These are phyloP conservation scores for Lindgomyces ingoldianus DNA, from an alignment of 495 filamentous ascomycete genomes.

Conservation along the genomic window DNA sequence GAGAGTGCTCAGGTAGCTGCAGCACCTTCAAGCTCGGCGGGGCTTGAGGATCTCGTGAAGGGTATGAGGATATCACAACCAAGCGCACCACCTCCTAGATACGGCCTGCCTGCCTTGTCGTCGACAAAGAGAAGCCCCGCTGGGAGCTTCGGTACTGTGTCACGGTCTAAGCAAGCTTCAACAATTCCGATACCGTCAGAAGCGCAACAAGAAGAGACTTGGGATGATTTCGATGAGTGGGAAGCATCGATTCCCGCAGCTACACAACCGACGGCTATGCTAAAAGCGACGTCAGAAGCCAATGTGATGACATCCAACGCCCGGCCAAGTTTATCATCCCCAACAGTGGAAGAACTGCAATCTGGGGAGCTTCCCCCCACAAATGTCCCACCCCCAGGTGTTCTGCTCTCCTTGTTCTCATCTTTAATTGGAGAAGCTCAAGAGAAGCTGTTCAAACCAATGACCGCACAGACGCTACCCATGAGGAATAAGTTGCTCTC, in stretches of 20 bases:
- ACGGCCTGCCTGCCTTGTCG: neutral
- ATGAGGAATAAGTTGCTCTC: conserved; percentile 58
- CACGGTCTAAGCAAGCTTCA: conserved; percentile 2
- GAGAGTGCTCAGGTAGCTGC: neutral
- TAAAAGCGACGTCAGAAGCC: neutral
- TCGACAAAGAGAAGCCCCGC: conserved; percentile 8
- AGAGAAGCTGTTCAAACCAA: conserved; percentile 42
- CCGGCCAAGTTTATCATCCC: conserved; percentile 10
- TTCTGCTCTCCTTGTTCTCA: conserved; percentile 75
- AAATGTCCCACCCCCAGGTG: conserved; percentile 84
- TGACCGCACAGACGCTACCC: conserved; percentile 33
- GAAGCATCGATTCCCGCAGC: conserved; percentile 31
- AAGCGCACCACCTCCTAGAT: neutral
- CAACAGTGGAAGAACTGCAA: conserved; percentile 12
- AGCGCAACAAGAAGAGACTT: conserved; percentile 35
- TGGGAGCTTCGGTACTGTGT: conserved; percentile 15
- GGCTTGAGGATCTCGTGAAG: conserved; percentile 15
- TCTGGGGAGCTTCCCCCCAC: conserved; percentile 62
- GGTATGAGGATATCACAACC: conserved; percentile 23
- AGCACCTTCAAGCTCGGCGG: neutral
- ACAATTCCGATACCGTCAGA: neutral
- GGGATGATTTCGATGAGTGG: conserved; percentile 44
- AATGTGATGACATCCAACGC: conserved; percentile 1
- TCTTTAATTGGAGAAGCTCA: conserved; percentile 57
- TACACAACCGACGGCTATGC: neutral